Evolutionary conservation across 768 basidiomycete species (phyloP).

Genomic region (Ephemerocybe angulata): DNA sequence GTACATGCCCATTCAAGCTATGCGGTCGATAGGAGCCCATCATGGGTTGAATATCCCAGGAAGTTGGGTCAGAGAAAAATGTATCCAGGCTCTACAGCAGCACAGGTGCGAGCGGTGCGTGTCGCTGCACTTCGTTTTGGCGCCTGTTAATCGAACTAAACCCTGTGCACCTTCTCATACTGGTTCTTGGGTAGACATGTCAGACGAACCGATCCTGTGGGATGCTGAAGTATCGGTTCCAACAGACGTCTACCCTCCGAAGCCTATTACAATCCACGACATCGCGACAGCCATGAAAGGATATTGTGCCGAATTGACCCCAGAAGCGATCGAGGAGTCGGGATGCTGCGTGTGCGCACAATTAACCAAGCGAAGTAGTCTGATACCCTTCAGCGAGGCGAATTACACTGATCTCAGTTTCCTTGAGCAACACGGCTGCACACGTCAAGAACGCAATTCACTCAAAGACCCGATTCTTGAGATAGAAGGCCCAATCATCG

Average conservation of each 20-base stretch:
- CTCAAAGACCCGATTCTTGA: neutral
- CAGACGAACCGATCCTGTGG: neutral
- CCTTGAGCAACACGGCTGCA: neutral
- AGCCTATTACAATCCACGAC: neutral
- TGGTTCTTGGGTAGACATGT: neutral
- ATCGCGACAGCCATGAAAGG: neutral
- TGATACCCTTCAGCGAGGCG: neutral
- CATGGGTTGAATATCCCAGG: too few species aligned
- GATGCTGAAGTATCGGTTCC: neutral
- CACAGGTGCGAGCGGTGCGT: too few species aligned
- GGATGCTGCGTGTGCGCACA: conserved; percentile 1
- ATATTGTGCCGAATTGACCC: neutral
- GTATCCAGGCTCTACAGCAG: too few species aligned
- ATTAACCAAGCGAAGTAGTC: neutral
- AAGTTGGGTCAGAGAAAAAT: too few species aligned
- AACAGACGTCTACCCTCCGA: neutral
- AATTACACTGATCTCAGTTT: neutral
- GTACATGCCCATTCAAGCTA: too few species aligned
- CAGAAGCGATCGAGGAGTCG: conserved; percentile 1
- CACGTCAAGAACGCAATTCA: neutral
- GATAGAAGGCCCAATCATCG: neutral
- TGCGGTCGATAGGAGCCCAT: too few species aligned
- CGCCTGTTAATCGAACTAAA: neutral
- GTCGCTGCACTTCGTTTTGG: too few species aligned
- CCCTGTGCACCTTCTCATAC: neutral